Evolutionary conservation across 345 rosid genomes (phyloP).

Genomic region (Turnera subulata): DNA sequence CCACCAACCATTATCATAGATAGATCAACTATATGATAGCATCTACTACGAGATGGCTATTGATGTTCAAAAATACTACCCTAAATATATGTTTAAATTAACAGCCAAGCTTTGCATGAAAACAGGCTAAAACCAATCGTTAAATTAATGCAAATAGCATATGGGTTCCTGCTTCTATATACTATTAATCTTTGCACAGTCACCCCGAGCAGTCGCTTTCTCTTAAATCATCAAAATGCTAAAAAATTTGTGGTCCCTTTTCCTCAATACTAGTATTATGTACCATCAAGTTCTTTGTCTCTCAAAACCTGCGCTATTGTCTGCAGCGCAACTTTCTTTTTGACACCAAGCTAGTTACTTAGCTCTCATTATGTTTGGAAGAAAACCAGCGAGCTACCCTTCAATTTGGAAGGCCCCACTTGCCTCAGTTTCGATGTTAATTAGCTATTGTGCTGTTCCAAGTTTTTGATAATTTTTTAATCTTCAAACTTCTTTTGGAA

Average conservation of each 20-base stretch:
- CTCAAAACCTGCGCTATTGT: constrained; percentile 4
- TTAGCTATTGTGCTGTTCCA: not conserved
- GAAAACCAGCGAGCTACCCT: not conserved
- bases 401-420: constrained; percentile 8
- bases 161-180: not conserved
- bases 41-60: no score
- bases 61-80: no score
- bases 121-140: constrained; percentile 5
- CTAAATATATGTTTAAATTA: constrained; percentile 9
- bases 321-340: not conserved
- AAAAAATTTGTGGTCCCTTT: constrained; percentile 4
- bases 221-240: not conserved
- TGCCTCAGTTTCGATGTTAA: not conserved
- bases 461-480: not conserved
- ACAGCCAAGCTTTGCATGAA: constrained; percentile 29
- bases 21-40: no score
- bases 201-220: not conserved
- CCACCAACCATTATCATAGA: no score
- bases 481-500: no score
- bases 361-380: not conserved
- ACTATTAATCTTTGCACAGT: not conserved
- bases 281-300: constrained; percentile 3
- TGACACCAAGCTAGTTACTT: not conserved
- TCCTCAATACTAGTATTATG: no score
- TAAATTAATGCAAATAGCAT: not conserved